A percentile compares a stretch with the other conserved stretches of the same genome.
Conservation (phyloP, 441 rosid species). For the Francoa sonchifolia region DNA sequence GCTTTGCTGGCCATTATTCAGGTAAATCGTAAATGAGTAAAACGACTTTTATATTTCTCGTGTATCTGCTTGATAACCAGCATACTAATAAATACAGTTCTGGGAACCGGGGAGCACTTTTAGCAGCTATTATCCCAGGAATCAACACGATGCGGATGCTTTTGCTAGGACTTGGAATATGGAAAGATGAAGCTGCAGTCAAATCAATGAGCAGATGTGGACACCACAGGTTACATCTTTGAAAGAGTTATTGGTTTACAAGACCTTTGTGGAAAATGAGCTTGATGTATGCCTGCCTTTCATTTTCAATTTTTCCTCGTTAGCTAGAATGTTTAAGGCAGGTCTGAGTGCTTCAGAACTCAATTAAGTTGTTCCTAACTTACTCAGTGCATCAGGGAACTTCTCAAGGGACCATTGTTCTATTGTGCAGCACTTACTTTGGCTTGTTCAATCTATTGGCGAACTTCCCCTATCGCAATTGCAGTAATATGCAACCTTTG, state of each 20-base stretch:
- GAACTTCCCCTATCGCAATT: conserved; percentile 55
- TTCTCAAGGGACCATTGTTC: conserved; percentile 72
- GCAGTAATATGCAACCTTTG: conserved; percentile 74
- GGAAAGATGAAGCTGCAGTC: conserved; percentile 68
- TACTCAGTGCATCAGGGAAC: conserved; percentile 42
- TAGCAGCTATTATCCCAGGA: conserved; percentile 64
- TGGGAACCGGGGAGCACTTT: conserved; percentile 56
- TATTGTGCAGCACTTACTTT: conserved; percentile 47
- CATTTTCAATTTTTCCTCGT: neutral
- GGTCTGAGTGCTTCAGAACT: neutral
- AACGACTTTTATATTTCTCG: neutral
- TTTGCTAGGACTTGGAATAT: conserved; percentile 62
- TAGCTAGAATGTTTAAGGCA: neutral
- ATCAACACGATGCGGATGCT: conserved; percentile 53
- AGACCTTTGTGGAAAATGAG: neutral
- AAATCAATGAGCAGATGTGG: conserved; percentile 93
- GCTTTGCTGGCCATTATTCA: conserved; percentile 92
- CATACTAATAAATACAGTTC: conserved; percentile 32
- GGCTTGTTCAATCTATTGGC: conserved; percentile 56
- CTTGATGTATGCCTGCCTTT: too few relatives aligned
- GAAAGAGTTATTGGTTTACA: neutral
- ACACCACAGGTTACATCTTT: conserved; percentile 39
- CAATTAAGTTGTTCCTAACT: conserved; percentile 1
- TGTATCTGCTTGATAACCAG: conserved; percentile 8
- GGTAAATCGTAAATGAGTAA: conserved; percentile 26